Base-by-base conservation (phyloP, 73 alveolate genomes). In the Symbiodinium natans region DNA sequence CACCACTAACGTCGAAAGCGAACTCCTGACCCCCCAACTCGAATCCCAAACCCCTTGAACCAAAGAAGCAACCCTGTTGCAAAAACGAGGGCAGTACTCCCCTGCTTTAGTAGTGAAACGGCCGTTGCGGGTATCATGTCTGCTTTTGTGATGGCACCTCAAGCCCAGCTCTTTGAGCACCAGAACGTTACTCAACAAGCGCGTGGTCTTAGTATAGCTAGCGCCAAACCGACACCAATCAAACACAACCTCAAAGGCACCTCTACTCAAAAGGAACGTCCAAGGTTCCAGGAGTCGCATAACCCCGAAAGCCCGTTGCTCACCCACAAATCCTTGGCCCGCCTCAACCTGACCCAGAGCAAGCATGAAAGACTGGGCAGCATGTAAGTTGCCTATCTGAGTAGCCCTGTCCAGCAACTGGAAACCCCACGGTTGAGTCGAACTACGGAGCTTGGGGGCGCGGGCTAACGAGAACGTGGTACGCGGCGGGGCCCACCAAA, bases 401-500 rank as follows among this genome's bases (percentile, higher is more conserved):
- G 85, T 59, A 2, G 19, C 68, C 17, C 11, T 8, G 5, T 59
- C 85, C 42, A 54, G 27, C 8, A 59, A 0, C 17, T 36, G 27
- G 4, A 39, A 87, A 0, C 94, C 94, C 94, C 94, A 87, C 15
- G 94, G 94, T 4, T 38, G 1, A 13, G 17, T 21, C 23, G 36
- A 33, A 1, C 68, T 54, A 3, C 94, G 38, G 25, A 56, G 38
- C 23, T 59, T 59, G 0, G 94, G 85, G 25, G 43, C 5, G 25
- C 85, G 1, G 25, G 94, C 85, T 39, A 56, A 38, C 11, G 73
- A 38, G 36, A 56, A 56, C 1, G 86, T 87, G 21, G 63, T 39
- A 5, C 71, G 29, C 1, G 94, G 94, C 17, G 94, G 94, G 36
- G 86, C 41, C 59, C 83, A 59, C 94, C 94, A 87, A 38, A 87